Base-by-base conservation (phyloP, 2,329 filamentous ascomycete species). In the Diaporthe humulicola region DNA sequence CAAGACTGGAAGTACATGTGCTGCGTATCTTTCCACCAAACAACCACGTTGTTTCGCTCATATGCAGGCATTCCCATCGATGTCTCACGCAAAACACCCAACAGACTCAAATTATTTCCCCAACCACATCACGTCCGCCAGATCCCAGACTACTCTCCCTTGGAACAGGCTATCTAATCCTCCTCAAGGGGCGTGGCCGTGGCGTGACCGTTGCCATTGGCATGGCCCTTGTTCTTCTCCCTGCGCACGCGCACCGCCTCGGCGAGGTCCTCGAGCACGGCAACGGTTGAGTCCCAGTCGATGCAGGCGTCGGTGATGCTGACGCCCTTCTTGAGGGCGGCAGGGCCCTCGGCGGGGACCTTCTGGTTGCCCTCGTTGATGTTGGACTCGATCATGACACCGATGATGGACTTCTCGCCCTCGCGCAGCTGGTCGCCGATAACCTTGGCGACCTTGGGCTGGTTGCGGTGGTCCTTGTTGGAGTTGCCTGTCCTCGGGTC, bases 301-400 rank as follows among this genome's bases (percentile, higher is more conserved):
- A 99, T 98, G 87, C 96, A 99, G 73, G 96, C 96, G 84, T 98
- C 96, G 1, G 96, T 98, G 85, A 98, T 98, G 84, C 93, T 96
- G 81, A 98, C 94, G 79, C 96, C 96, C 86, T 94, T 95, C 88
- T 95, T 94, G 70, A 98, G 89, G 10, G 85, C 94, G 1, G 91
- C 84, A 10, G 94, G 93, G 12, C 96, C 96, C 84, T 97, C 95
- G 1, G 92, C 84, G 0, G 95, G 95, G 1, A 98, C 94, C 88
- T 98, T 98, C 82, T 95, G 93, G 88, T 93, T 95, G 78, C 91
- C 90, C 86, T 98, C 97, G 84, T 96, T 92, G 88, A 98, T 96
- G 86, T 98, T 96, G 82, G 95, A 98, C 88, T 99, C 96, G 80
- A 99, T 98, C 96, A 99, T 99, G 82, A 98, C 95, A 83, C 96